A percentile compares a stretch with the other conserved stretches of the same genome.
These are phyloP conservation scores for Simmondsia chinensis DNA, from an alignment of 148 eudicot species.

Conservation along the genomic window DNA sequence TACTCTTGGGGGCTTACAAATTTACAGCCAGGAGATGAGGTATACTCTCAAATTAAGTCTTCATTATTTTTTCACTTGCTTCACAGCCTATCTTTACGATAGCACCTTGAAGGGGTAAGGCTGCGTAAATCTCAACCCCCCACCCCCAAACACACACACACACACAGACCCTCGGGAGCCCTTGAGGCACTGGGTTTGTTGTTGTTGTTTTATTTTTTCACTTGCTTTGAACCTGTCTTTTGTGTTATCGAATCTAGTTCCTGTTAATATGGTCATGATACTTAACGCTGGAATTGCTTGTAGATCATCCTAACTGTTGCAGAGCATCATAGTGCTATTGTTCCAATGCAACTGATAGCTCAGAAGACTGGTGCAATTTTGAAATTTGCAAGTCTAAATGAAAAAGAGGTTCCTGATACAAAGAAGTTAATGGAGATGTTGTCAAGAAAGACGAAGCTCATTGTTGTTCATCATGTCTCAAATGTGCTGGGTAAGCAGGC, in stretches of 20 bases:
- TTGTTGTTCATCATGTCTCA: constrained; percentile 84
- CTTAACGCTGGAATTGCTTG: too few species aligned
- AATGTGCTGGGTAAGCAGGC: constrained; percentile 64
- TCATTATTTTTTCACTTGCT: too few species aligned
- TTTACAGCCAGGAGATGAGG: constrained; percentile 82
- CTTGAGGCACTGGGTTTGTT: too few species aligned
- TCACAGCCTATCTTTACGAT: too few species aligned
- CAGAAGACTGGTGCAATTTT: constrained; percentile 82
- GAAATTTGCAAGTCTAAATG: constrained; percentile 58
- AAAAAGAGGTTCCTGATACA: constrained; percentile 77
- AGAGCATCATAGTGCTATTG: constrained; percentile 96
- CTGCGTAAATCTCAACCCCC: too few species aligned
- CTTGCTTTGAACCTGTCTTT: too few species aligned
- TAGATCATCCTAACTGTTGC: constrained; percentile 81
- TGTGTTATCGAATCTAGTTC: too few species aligned
- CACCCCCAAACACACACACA: too few species aligned
- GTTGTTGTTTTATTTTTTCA: too few species aligned
- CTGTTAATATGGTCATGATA: too few species aligned
- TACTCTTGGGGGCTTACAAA: constrained; percentile 88
- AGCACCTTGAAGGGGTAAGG: too few species aligned
- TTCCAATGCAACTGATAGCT: constrained; percentile 91
- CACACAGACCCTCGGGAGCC: too few species aligned
- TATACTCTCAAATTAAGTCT: constrained; percentile 12
- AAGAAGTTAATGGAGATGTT: constrained; percentile 42
- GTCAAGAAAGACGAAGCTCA: constrained; percentile 72